Evolutionary conservation across 2,329 filamentous ascomycete genomes (phyloP), one percentile per base, ranked within the genome.

Genomic region (Beauveria sp.): DNA sequence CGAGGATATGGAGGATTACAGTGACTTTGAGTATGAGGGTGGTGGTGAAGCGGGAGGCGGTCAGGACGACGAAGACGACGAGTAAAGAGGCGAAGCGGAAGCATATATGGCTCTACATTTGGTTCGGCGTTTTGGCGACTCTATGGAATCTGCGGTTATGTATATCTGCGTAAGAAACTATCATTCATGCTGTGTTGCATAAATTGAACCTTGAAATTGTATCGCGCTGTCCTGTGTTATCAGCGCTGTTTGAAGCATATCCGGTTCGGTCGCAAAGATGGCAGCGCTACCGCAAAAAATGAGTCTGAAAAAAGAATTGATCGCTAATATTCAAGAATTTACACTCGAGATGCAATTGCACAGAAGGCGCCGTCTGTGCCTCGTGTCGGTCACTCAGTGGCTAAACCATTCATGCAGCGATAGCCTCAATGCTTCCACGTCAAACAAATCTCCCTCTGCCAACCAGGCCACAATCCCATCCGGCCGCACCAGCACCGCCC

Each of bases 31-130:
- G 5, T 77, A 77, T 63, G 81, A 80, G 67, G 81, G 76, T 12
- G 81, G 70, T 49, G 83, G 77, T 42, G 82, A 72, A 52, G 82
- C 77, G 73, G 79, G 75, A 68, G 74, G 80, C 26, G 76, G 79
- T 79, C 79, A 83, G 66, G 79, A 82, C 34, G 79, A 82, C 65
- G 79, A 82, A 65, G 72, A 76, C 46, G 76, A 79, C 14, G 46
- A 51, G 34, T 51, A 50, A 59, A 74, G 67, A 68, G 76, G 79
- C 65, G 75, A 74, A 67, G 69, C 68, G 52, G 69, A 40, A 67
- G 14, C 24, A 51, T 24, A 66, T 55, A 69, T 50, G 66, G 28
- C 48, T 56, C 42, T 38, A 52, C 7, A 55, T 61, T 43, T 60
- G 42, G 62, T 63, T 50, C 49, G 62, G 62, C 62, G 57, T 63